These are phyloP conservation scores for Diversispora eburnea DNA, from an alignment of 192 early-diverging fungal species.

Conservation along the genomic window DNA sequence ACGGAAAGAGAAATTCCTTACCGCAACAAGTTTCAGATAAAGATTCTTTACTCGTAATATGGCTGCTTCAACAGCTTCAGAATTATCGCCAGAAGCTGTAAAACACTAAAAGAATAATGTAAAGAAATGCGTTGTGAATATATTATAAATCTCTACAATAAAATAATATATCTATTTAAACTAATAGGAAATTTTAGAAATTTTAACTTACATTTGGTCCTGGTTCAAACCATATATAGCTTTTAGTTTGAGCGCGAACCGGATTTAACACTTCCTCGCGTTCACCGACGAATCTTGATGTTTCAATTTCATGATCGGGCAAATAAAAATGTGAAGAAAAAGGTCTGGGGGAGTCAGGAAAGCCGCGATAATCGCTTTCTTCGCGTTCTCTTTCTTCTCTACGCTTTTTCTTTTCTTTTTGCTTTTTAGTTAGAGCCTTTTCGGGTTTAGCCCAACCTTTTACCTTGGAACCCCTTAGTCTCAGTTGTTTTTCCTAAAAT, in stretches of 20 bases:
- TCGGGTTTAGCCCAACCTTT: slow-evolving; percentile 42
- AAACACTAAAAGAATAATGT: too few relatives aligned
- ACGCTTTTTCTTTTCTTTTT: slow-evolving; percentile 26
- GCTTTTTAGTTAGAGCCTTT: slow-evolving; percentile 34
- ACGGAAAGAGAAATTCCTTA: background rate
- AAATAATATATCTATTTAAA: too few relatives aligned
- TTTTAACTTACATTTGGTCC: slow-evolving; percentile 13
- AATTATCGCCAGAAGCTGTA: slow-evolving; percentile 19
- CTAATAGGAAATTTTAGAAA: background rate
- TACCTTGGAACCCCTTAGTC: slow-evolving; percentile 1
- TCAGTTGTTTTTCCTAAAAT: slow-evolving; percentile 3
- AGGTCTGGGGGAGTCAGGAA: slow-evolving; percentile 11
- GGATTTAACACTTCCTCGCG: slow-evolving; percentile 34
- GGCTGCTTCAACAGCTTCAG: slow-evolving; percentile 26
- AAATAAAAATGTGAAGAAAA: slow-evolving; percentile 33
- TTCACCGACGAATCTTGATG: slow-evolving; percentile 34
- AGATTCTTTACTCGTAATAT: slow-evolving; percentile 36
- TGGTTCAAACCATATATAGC: slow-evolving; percentile 37
- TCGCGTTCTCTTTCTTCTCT: slow-evolving; percentile 22
- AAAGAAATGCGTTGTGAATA: too few relatives aligned
- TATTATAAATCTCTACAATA: too few relatives aligned
- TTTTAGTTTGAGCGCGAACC: slow-evolving; percentile 39
- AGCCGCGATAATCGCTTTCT: slow-evolving; percentile 30
- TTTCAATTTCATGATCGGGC: slow-evolving; percentile 29
- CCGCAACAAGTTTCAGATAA: slow-evolving; percentile 33